Base-by-base conservation (phyloP, 1,284 basidiomycete genomes). In the Ceratobasidium sp. region DNA sequence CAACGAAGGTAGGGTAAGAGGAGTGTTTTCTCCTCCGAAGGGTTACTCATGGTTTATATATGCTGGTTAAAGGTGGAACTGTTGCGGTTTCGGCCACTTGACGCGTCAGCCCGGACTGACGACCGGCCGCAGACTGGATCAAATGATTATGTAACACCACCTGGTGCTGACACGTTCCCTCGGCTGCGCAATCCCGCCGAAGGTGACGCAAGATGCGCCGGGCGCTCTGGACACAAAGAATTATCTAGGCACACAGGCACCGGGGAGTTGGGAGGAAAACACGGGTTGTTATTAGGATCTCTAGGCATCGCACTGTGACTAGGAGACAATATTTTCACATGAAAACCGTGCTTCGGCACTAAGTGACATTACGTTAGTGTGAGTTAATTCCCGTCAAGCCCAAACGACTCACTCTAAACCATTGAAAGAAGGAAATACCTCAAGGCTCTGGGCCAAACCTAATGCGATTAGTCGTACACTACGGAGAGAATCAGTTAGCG, bases 401-500 rank as follows among this genome's bases (percentile, higher is more conserved):
- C 7, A 31, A 32, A 31, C 8, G 32, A 45, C 3, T 22, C 2
- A 29, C 5, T 42, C 4, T 27, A 45, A 12, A 45, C 6, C 2
- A 31, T 34, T 45, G 20, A 25, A 31, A 31, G 10, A 3, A 32
- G 12, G 27, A 31, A 10, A 31, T 53, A 2, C 22, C n/a, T n/a
- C n/a, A n/a, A n/a, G n/a, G n/a, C n/a, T n/a, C n/a, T n/a, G n/a
- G n/a, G n/a, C n/a, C n/a, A n/a, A n/a, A n/a, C n/a, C n/a, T n/a
- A n/a, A n/a, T n/a, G n/a, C n/a, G 20, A 45, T 31, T 64, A 70
- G 40, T 70, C 69, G 40, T 70, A 70, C 12, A 70, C 69, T 70
- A 62, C 13, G 32, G 20, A 20, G 17, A 65, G 25, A 25, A 27
- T 10, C 34, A 62, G 29, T 50, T 35, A 64, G 45, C 32, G 42